These are phyloP conservation scores for Populus hybrid DNA, from an alignment of 441 rosid species.

Conservation along the genomic window DNA sequence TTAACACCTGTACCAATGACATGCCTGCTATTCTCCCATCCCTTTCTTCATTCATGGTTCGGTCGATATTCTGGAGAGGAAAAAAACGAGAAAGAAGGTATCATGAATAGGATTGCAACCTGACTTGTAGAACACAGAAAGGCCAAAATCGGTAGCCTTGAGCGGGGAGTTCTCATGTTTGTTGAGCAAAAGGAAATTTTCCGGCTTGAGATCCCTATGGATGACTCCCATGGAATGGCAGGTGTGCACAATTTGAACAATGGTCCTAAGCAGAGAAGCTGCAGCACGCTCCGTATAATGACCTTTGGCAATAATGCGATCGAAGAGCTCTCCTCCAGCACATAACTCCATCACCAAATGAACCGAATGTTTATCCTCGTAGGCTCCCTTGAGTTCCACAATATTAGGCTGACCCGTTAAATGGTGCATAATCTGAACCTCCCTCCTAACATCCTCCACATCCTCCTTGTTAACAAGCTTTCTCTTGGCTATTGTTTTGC, in stretches of 20 bases:
- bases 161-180: constrained; percentile 33
- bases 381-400: constrained; percentile 37
- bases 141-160: constrained; percentile 39
- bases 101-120: constrained; percentile 10
- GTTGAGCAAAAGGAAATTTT: constrained; percentile 33
- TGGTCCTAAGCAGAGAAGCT: constrained; percentile 32
- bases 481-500: constrained; percentile 36
- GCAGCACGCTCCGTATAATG: constrained; percentile 38
- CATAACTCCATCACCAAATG: constrained; percentile 43
- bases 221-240: constrained; percentile 37
- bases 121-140: constrained; percentile 36
- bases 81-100: neutral
- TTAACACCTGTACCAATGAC: neutral
- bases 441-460: constrained; percentile 34
- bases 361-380: constrained; percentile 36
- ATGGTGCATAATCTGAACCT: constrained; percentile 40
- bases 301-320: constrained; percentile 33
- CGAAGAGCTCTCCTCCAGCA: constrained; percentile 39
- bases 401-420: constrained; percentile 33
- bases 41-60: neutral
- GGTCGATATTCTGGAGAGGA: too few species aligned
- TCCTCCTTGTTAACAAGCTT: constrained; percentile 36
- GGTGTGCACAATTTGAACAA: constrained; percentile 33
- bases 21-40: neutral
- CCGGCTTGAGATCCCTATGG: constrained; percentile 40